Percentiles rank a stretch among this genome's conserved stretches.
Evolutionary conservation across 345 rosid species (phyloP).

Genomic region (Sisymbrium altissimum): DNA sequence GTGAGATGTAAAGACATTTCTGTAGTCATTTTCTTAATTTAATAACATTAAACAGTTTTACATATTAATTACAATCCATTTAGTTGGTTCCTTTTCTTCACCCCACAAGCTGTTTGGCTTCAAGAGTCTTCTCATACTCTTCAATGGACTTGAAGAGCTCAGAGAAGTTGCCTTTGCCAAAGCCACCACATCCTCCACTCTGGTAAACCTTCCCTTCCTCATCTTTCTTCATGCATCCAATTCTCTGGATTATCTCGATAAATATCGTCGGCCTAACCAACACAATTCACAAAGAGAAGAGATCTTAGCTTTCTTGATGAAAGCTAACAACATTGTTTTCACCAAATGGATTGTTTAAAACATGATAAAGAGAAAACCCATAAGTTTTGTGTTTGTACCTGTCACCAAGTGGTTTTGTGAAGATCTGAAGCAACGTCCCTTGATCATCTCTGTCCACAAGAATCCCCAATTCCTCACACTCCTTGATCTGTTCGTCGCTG

Average conservation of each 20-base stretch:
- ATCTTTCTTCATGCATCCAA: slow-evolving; percentile 77
- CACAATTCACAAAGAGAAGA: neutral
- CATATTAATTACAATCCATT: neutral
- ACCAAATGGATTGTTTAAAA: neutral
- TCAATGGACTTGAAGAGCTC: slow-evolving; percentile 94
- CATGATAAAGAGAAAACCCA: neutral
- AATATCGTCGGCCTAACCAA: slow-evolving; percentile 83
- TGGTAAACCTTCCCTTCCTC: slow-evolving; percentile 67
- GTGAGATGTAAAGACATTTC: neutral
- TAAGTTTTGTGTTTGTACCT: slow-evolving; percentile 38
- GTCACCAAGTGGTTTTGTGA: slow-evolving; percentile 93
- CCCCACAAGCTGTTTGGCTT: slow-evolving; percentile 42
- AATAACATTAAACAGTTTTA: neutral
- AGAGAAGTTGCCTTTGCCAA: slow-evolving; percentile 93
- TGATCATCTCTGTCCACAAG: slow-evolving; percentile 95
- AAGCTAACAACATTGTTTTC: neutral
- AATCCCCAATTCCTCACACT: slow-evolving; percentile 87
- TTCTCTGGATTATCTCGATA: slow-evolving; percentile 87
- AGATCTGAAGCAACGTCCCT: slow-evolving; percentile 92
- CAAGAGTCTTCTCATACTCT: slow-evolving; percentile 87
- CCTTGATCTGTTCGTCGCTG: slow-evolving; percentile 72
- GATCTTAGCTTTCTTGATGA: neutral
- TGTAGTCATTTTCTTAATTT: neutral
- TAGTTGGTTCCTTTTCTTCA: slow-evolving; percentile 1
- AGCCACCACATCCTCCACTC: slow-evolving; percentile 95